Percentiles rank a stretch among this genome's conserved stretches.
Conservation (phyloP, 352 stramenopile genomes). For the Peronospora tabacina region DNA sequence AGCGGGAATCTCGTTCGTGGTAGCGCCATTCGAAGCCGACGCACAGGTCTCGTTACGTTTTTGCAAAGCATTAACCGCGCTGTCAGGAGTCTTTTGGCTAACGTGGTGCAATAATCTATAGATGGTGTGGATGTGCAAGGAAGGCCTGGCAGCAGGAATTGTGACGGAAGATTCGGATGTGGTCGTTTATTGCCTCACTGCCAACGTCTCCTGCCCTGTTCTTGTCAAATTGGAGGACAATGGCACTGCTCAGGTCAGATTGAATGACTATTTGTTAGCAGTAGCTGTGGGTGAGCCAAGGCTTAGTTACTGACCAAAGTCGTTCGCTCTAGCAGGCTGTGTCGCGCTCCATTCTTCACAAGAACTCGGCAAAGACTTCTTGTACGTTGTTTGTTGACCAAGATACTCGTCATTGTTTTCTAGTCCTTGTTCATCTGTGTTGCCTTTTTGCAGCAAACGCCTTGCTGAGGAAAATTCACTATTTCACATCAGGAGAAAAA, state of each 20-base stretch:
- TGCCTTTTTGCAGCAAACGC: conserved; percentile 26
- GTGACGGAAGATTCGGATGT: conserved; percentile 80
- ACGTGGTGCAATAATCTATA: conserved; percentile 3
- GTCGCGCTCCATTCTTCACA: conserved; percentile 47
- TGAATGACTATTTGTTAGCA: not conserved
- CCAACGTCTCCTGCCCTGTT: conserved; percentile 41
- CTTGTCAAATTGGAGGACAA: conserved; percentile 69
- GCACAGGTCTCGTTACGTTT: conserved; percentile 31
- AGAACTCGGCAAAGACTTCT: conserved; percentile 27
- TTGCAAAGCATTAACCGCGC: not conserved
- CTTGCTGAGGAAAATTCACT: conserved; percentile 59
- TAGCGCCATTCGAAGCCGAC: conserved; percentile 71
- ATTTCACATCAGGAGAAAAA: conserved; percentile 49
- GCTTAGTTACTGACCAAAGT: not conserved
- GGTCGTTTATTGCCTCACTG: conserved; percentile 63
- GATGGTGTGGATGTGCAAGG: conserved; percentile 79
- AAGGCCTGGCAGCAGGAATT: conserved; percentile 45
- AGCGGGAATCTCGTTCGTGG: conserved; percentile 44
- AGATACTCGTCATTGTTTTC: not conserved
- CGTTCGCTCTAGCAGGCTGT: conserved; percentile 29
- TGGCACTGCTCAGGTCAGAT: conserved; percentile 42
- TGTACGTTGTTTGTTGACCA: conserved; percentile 16
- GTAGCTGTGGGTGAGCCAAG: not conserved
- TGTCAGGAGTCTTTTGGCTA: not conserved
- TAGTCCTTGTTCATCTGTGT: not conserved